Evolutionary conservation across 2,329 filamentous ascomycete genomes (phyloP), one percentile per base, ranked within the genome.

Genomic region (Chaetomium olivaceum): DNA sequence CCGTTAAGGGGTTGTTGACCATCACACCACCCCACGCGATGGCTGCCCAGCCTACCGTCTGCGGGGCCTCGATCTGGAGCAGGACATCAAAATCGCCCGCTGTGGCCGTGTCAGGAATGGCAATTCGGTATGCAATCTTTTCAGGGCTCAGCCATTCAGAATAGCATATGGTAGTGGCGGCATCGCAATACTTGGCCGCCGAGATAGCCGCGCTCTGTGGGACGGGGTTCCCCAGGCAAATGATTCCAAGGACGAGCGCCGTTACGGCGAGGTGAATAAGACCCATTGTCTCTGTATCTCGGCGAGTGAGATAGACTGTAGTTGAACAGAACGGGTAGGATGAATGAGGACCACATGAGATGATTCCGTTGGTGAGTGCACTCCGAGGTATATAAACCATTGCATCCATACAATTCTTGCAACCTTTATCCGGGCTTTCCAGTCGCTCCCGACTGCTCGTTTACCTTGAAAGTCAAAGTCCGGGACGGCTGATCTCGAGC

Each of bases 1-100:
- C 67, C 1, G 77, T 76, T 19, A 80, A 70, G 11, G 79, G 79
- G 62, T 79, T 77, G 70, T 80, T 79, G 31, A 76, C 74, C 79
- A 80, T 80, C 52, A 73, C 72, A 8, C 79, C 79, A 33, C 77
- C 78, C 78, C 78, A 80, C 3, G 77, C 75, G 31, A 80, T 73
- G 3, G 74, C 78, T 0, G 78, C 78, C 79, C 79, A 80, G 21
- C 78, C 78, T 66, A 77, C 75, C 6, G 73, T 70, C 64, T 74
- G 77, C 23, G 79, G 78, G 1, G 79, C 79, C 1, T 76, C 71
- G 43, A 80, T 77, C 64, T 78, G 77, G 19, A 80, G 56, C 2
- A 79, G 71, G 7, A 78, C 74, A 51, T 78, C 76, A 63, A 78
- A 80, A 9, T 74, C 71, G 1, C 71, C 71, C 7, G 70, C 69